A percentile compares a stretch with the other conserved stretches of the same genome.
These are phyloP conservation scores for Claviceps digitariae DNA, from an alignment of 2,329 filamentous ascomycete genomes.

Conservation along the genomic window DNA sequence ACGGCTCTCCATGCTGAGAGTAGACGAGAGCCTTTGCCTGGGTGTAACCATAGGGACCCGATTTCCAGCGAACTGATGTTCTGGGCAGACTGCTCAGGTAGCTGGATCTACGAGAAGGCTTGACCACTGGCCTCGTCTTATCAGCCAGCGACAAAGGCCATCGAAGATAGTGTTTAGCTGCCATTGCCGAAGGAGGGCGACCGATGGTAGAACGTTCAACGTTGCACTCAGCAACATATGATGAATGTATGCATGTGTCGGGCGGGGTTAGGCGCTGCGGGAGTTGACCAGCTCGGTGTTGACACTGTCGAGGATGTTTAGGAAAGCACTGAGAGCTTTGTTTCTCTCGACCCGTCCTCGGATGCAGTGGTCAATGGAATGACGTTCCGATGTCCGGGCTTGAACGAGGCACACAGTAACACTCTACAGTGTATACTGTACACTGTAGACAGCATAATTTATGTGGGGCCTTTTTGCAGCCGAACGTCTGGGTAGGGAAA, in stretches of 20 bases:
- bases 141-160: constrained; percentile 11
- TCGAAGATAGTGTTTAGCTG: constrained; percentile 11
- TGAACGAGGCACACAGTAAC: no score
- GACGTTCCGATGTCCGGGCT: background rate
- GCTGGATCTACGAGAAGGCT: constrained; percentile 7
- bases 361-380: background rate
- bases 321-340: no score
- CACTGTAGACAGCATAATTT: no score
- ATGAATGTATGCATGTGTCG: background rate
- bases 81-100: constrained; percentile 10
- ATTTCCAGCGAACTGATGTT: constrained; percentile 32
- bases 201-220: background rate
- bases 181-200: constrained; percentile 9
- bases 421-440: no score
- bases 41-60: constrained; percentile 63
- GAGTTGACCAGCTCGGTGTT: background rate
- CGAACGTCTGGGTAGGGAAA: background rate
- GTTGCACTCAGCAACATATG: background rate
- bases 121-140: constrained; percentile 11
- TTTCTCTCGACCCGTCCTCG: background rate
- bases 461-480: background rate
- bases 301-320: background rate
- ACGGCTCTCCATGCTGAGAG: constrained; percentile 60
- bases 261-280: background rate
- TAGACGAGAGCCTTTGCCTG: constrained; percentile 75